These are phyloP conservation scores for Hypoxylon sp. DNA, from an alignment of 2,329 filamentous ascomycete species.

Conservation along the genomic window DNA sequence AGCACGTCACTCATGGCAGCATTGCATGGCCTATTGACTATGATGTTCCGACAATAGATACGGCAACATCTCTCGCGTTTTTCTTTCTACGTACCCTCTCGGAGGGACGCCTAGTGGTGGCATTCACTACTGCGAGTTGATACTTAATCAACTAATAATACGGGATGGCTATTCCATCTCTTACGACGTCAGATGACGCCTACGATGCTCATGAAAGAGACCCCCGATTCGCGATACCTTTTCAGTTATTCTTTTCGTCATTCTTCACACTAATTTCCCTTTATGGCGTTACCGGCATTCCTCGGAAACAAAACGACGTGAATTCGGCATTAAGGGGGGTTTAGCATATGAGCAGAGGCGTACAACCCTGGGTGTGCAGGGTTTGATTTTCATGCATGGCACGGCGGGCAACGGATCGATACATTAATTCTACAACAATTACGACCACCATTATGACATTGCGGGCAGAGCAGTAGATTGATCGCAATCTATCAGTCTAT, in stretches of 20 bases:
- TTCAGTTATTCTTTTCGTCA: too few relatives aligned
- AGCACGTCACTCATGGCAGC: too few relatives aligned
- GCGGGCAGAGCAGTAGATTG: constrained; percentile 22
- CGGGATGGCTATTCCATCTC: constrained; percentile 32
- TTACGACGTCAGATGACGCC: constrained; percentile 45
- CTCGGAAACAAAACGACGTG: too few relatives aligned
- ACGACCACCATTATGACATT: too few relatives aligned
- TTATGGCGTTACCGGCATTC: constrained; percentile 41
- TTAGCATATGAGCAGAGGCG: constrained; percentile 39
- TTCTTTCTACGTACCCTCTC: too few relatives aligned
- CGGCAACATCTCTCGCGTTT: too few relatives aligned
- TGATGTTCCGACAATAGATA: too few relatives aligned
- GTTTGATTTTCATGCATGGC: too few relatives aligned
- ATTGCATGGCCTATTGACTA: too few relatives aligned
- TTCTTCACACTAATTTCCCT: constrained; percentile 28
- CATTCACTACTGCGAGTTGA: constrained; percentile 26
- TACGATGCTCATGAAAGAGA: constrained; percentile 41
- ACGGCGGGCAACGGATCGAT: too few relatives aligned
- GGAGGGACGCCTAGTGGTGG: constrained; percentile 8
- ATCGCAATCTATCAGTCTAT: constrained; percentile 31
- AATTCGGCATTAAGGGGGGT: too few relatives aligned
- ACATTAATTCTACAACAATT: too few relatives aligned
- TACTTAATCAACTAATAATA: constrained; percentile 37
- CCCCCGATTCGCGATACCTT: constrained; percentile 33
- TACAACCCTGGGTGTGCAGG: constrained; percentile 31